A percentile compares a stretch with the other conserved stretches of the same genome.
Evolutionary conservation across 768 basidiomycete species (phyloP).

Genomic region (Suillus americanus): DNA sequence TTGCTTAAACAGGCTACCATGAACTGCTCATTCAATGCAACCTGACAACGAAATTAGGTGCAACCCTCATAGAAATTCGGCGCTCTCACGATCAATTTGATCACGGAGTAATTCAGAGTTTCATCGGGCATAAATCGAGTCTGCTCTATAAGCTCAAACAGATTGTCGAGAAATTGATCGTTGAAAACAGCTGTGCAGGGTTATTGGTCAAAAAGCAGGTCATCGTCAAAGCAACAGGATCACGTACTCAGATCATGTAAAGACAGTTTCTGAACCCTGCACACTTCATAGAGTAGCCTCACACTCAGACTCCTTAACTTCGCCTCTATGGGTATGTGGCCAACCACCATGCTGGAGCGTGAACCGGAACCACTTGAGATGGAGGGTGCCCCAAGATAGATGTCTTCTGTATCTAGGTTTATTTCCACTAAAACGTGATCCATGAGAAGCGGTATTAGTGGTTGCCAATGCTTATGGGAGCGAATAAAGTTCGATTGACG

Average conservation of each 20-base stretch:
- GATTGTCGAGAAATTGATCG: conserved; percentile 80
- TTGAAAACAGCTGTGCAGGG: conserved; percentile 64
- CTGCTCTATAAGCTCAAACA: conserved; percentile 93
- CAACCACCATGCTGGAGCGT: conserved; percentile 39
- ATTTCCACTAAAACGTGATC: conserved; percentile 82
- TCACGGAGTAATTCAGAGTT: conserved; percentile 91
- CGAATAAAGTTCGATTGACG: conserved; percentile 70
- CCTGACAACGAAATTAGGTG: conserved; percentile 41
- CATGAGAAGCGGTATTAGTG: conserved; percentile 79
- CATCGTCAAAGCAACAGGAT: neutral
- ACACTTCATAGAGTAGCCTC: conserved; percentile 86
- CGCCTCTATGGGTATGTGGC: conserved; percentile 75
- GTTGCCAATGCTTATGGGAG: conserved; percentile 80
- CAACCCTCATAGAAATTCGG: neutral
- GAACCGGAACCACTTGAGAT: conserved; percentile 27
- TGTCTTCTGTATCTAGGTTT: conserved; percentile 70
- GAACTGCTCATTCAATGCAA: conserved; percentile 95
- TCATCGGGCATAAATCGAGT: conserved; percentile 89
- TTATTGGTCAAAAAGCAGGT: conserved; percentile 11
- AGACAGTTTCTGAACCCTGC: conserved; percentile 83
- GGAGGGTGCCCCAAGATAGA: conserved; percentile 43
- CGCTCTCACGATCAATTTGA: conserved; percentile 81
- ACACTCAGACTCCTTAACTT: conserved; percentile 73
- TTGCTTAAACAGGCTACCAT: conserved; percentile 80
- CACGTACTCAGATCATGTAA: conserved; percentile 75